Conservation (phyloP, 768 basidiomycete species). For the Serendipita sp. region DNA sequence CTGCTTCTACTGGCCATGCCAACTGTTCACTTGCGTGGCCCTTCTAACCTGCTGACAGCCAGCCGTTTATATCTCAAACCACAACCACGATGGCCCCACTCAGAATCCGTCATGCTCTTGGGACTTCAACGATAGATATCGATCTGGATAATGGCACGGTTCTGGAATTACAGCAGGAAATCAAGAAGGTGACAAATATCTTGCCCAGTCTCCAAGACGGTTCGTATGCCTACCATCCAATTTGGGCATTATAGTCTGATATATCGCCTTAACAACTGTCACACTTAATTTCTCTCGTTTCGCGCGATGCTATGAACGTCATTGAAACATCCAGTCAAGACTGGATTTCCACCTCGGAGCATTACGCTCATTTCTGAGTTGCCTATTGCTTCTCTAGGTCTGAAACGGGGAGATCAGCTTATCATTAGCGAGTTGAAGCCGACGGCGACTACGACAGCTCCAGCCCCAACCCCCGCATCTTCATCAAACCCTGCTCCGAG, state of each 20-base stretch:
- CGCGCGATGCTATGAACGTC: constrained; percentile 1
- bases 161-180: constrained; percentile 55
- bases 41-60: too few species aligned
- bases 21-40: too few species aligned
- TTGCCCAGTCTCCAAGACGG: constrained; percentile 61
- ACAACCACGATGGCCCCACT: constrained; percentile 37
- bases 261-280: not conserved
- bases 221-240: constrained; percentile 24
- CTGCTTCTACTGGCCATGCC: too few species aligned
- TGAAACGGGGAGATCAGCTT: constrained; percentile 69
- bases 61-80: not conserved
- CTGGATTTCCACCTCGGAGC: constrained; percentile 69
- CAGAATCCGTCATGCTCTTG: constrained; percentile 72
- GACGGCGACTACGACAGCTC: constrained; percentile 7
- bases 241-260: constrained; percentile 7
- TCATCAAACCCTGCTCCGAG: constrained; percentile 1
- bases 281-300: not conserved
- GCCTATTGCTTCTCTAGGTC: constrained; percentile 57
- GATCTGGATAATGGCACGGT: constrained; percentile 45
- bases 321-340: constrained; percentile 30
- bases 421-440: constrained; percentile 42
- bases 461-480: constrained; percentile 9
- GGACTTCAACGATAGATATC: constrained; percentile 60
- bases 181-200: constrained; percentile 51
- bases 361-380: constrained; percentile 59